Evolutionary conservation across 164 flowering plant species (phyloP).

Genomic region (Pachysandra terminalis): DNA sequence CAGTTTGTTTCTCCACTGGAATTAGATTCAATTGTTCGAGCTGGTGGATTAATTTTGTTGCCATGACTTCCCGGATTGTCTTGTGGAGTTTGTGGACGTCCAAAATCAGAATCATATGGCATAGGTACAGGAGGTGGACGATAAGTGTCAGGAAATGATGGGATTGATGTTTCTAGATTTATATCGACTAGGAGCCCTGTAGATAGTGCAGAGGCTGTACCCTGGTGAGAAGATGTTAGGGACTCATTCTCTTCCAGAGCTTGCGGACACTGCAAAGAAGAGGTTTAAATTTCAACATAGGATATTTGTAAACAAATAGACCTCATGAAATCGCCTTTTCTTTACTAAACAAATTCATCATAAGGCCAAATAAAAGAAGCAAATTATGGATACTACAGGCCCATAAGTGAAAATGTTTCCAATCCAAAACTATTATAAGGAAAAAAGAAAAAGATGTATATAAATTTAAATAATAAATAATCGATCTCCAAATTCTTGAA

Average conservation of each 20-base stretch:
- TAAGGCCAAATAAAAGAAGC: too few relatives aligned
- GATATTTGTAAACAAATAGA: too few relatives aligned
- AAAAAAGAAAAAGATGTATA: too few relatives aligned
- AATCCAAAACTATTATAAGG: too few relatives aligned
- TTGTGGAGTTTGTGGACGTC: slow-evolving; percentile 37
- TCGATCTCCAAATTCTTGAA: too few relatives aligned
- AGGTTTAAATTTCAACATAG: slow-evolving; percentile 2
- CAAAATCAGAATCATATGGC: slow-evolving; percentile 62
- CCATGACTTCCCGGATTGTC: slow-evolving; percentile 16
- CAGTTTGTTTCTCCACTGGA: slow-evolving; percentile 29
- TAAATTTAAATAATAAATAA: too few relatives aligned
- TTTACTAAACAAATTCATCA: too few relatives aligned
- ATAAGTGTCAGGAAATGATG: slow-evolving; percentile 71
- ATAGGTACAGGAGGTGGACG: slow-evolving; percentile 77
- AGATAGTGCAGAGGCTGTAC: slow-evolving; percentile 34
- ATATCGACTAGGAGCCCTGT: slow-evolving; percentile 52
- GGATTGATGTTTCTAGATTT: slow-evolving; percentile 55
- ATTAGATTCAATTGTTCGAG: slow-evolving; percentile 31
- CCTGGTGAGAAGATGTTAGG: slow-evolving; percentile 37
- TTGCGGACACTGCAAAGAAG: slow-evolving; percentile 58
- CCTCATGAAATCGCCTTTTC: too few relatives aligned
- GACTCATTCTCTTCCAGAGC: slow-evolving; percentile 51
- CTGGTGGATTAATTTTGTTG: slow-evolving; percentile 19
- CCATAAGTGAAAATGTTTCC: too few relatives aligned
- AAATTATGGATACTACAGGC: too few relatives aligned